Evolutionary conservation across 108 stramenopile genomes (phyloP), one percentile per base, ranked within the genome.

Genomic region (Nitzschia palea): DNA sequence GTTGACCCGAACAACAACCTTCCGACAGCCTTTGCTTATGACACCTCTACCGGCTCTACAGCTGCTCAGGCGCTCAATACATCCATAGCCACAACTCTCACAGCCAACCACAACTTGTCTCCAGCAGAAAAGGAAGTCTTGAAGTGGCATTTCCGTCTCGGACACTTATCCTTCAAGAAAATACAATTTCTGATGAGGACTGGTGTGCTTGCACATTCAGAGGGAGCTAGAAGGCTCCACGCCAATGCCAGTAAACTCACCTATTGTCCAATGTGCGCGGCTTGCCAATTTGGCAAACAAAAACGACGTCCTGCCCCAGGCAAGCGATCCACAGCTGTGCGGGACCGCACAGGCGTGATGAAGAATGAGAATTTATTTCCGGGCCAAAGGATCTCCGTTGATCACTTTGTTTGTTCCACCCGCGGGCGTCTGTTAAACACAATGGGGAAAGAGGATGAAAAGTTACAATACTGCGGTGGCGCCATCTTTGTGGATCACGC

Each of bases 401-500:
- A 86, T 68, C 63, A 73, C 12, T 86, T 74, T 45, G 18, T 53
- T 0, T 74, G 67, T 12, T 3, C 68, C 27, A 35, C 74, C 2
- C 68, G 43, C 25, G 85, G 85, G 4, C 52, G 81, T 15, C 71
- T 80, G 0, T 26, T 20, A 0, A 30, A 76, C 47, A 71, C 69
- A 0, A 56, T 66, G n/a, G 83, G 83, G 28, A 61, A 62, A 33
- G 77, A 74, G 30, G 33, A 47, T 0, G 14, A 55, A 2, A 25
- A 44, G 6, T 50, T 71, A 17, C 58, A 73, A 55, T 75, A 43
- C 33, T 15, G 4, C 15, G 66, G 80, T 6, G 86, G 86, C 4
- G 64, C 81, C 2, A 65, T 86, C 26, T 82, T 77, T 43, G 36
- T 55, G 33, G 81, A 86, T 50, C 67, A 78, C 53, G 78, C 78